Evolutionary conservation across 257 asterid genomes (phyloP).

Genomic region (Fraxinus quadrangulata): DNA sequence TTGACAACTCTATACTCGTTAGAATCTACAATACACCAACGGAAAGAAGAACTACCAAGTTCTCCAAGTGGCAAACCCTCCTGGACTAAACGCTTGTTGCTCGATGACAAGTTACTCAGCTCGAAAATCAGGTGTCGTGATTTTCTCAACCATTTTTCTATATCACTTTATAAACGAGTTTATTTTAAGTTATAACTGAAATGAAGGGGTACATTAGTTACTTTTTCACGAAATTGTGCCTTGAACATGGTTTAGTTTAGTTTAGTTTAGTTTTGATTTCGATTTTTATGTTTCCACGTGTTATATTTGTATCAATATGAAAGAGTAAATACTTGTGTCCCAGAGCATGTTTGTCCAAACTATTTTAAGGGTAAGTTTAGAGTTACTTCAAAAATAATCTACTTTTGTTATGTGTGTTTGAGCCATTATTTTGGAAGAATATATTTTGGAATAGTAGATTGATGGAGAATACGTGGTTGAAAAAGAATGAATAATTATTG

Average conservation of each 20-base stretch:
- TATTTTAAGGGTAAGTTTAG: neutral
- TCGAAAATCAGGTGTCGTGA: conserved; percentile 65
- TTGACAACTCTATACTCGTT: conserved; percentile 63
- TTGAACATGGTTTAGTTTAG: no score
- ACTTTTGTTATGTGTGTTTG: no score
- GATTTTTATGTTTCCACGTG: no score
- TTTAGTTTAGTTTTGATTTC: no score
- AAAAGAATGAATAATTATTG: no score
- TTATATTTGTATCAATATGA: no score
- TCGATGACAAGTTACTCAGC: conserved; percentile 62
- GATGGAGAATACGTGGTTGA: no score
- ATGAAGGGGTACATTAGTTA: neutral
- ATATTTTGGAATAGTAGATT: no score
- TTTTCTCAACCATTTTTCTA: neutral
- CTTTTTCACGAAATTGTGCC: neutral
- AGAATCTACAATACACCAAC: conserved; percentile 68
- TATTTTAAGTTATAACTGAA: neutral
- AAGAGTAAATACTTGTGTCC: no score
- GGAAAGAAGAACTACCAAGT: conserved; percentile 51
- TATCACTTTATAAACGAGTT: neutral
- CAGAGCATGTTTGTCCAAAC: no score
- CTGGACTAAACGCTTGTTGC: conserved; percentile 78
- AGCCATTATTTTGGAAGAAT: no score
- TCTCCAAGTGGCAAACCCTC: conserved; percentile 57
- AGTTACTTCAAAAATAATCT: neutral